A percentile compares a stretch with the other conserved stretches of the same genome.
Conservation (phyloP, 331 rosid species). For the Pyrus hybrid region DNA sequence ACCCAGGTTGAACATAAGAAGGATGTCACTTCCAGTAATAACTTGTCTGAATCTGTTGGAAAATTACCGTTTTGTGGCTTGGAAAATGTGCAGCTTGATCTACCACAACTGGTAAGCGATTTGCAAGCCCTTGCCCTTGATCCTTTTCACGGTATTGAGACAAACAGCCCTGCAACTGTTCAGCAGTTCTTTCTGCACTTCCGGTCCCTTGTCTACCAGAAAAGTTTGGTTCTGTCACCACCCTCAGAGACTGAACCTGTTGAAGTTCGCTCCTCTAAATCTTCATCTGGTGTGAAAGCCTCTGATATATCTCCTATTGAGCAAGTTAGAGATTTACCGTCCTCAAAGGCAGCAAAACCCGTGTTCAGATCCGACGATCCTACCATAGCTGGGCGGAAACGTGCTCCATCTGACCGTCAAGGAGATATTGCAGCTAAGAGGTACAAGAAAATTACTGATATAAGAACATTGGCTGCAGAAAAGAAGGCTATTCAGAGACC, state of each 20-base stretch:
- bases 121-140: conserved; percentile 78
- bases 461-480: conserved; percentile 60
- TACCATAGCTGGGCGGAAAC: conserved; percentile 70
- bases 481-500: conserved; percentile 48
- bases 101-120: conserved; percentile 62
- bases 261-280: conserved; percentile 38
- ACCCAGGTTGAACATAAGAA: conserved; percentile 28
- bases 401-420: conserved; percentile 82
- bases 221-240: conserved; percentile 66
- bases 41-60: conserved; percentile 13
- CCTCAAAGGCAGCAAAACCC: conserved; percentile 52
- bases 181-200: conserved; percentile 67
- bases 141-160: conserved; percentile 66
- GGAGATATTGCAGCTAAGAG: conserved; percentile 86
- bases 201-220: conserved; percentile 79
- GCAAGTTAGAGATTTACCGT: conserved; percentile 35
- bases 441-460: conserved; percentile 59
- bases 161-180: conserved; percentile 42
- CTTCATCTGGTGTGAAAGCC: conserved; percentile 21
- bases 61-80: conserved; percentile 9
- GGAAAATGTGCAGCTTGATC: conserved; percentile 32
- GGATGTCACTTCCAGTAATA: conserved; percentile 21
- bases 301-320: conserved; percentile 31
- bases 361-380: conserved; percentile 64
- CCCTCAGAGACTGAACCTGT: conserved; percentile 52